Evolutionary conservation across 1,284 basidiomycete genomes (phyloP).

Genomic region (Anthracocystis setariae): DNA sequence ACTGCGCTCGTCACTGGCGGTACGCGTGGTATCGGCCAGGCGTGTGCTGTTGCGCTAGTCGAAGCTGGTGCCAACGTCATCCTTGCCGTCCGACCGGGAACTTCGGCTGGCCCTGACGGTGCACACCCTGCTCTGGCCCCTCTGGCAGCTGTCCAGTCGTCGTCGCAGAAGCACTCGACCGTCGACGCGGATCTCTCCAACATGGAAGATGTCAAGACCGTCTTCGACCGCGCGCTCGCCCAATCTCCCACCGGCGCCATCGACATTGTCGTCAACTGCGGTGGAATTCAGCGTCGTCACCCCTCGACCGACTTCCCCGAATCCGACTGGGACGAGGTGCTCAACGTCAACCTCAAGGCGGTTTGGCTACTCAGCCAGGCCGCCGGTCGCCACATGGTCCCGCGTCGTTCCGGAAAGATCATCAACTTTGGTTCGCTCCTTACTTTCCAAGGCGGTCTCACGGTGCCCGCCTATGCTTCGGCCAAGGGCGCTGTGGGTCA

Average conservation of each 20-base stretch:
- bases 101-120: neutral
- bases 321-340: conserved; percentile 82
- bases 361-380: conserved; percentile 56
- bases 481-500: conserved; percentile 80
- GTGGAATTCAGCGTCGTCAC: conserved; percentile 79
- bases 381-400: conserved; percentile 57
- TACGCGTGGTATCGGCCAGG: conserved; percentile 62
- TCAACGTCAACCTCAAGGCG: conserved; percentile 61
- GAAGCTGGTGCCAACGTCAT: conserved; percentile 72
- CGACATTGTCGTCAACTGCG: conserved; percentile 91
- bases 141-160: conserved; percentile 67
- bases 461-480: conserved; percentile 86
- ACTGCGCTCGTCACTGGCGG: conserved; percentile 53
- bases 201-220: conserved; percentile 74
- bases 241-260: conserved; percentile 74
- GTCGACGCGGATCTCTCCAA: conserved; percentile 82
- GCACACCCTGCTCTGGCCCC: conserved; percentile 25
- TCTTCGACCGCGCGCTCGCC: conserved; percentile 75
- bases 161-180: conserved; percentile 70
- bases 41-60: conserved; percentile 70
- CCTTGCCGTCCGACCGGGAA: too few relatives aligned
- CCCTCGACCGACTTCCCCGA: conserved; percentile 79
- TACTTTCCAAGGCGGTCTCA: conserved; percentile 64
- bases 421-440: conserved; percentile 63
- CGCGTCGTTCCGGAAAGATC: conserved; percentile 53